A percentile compares a stretch with the other conserved stretches of the same genome.
phyloP scores from a whole-genome alignment of 2,329 filamentous ascomycete genomes.

The Ophiostoma pallidulum region DNA sequence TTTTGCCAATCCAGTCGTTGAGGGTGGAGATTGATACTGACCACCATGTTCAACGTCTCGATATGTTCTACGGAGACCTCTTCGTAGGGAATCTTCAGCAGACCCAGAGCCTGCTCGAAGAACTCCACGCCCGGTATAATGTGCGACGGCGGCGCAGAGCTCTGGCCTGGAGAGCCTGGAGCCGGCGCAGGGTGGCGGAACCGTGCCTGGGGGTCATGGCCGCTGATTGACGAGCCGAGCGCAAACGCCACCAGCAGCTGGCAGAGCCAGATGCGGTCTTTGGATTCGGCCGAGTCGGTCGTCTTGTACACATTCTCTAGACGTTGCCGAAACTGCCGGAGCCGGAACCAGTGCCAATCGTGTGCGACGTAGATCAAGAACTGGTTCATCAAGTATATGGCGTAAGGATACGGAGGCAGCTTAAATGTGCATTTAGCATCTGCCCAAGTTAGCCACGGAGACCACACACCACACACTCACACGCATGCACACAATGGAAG shows the following conservation, averaged over 20 bases:
- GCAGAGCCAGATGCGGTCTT: conserved; percentile 8
- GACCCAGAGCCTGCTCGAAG: conserved; percentile 7
- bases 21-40: neutral
- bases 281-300: neutral
- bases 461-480: neutral
- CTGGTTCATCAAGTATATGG: conserved; percentile 1
- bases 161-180: too few relatives aligned
- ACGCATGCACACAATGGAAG: neutral
- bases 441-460: neutral
- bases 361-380: conserved; percentile 5
- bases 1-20: too few relatives aligned
- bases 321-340: conserved; percentile 1
- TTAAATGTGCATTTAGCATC: conserved; percentile 12
- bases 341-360: conserved; percentile 9
- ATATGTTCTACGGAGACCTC: conserved; percentile 9
- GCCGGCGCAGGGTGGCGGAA: too few relatives aligned
- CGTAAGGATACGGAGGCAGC: conserved; percentile 5
- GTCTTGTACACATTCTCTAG: conserved; percentile 2
- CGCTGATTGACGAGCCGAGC: conserved; percentile 5
- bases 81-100: conserved; percentile 9
- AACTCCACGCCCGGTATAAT: conserved; percentile 1
- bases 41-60: conserved; percentile 9
- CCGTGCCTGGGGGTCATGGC: neutral
- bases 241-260: conserved; percentile 4
- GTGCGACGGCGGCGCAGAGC: neutral